Evolutionary conservation across 2,329 filamentous ascomycete genomes (phyloP), one percentile per base, ranked within the genome.

Genomic region (Neoascochyta sp.): DNA sequence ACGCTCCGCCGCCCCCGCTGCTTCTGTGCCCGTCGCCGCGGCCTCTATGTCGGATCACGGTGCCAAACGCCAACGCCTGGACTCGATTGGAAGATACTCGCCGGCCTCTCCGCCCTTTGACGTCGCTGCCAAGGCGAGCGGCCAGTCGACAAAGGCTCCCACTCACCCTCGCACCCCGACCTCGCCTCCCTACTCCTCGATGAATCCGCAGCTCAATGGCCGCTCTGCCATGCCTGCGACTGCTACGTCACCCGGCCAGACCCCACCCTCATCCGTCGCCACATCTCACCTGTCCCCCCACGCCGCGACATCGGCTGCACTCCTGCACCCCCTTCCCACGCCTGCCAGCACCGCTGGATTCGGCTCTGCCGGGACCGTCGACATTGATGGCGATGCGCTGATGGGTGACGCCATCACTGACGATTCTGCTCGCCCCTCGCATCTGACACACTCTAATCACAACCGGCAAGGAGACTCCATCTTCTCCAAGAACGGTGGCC

Each of bases 151-250:
- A 59, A 67, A 67, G 55, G 42, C 50, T 43, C 50, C 55, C 51
- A 59, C 63, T 40, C 60, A 64, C 29, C 67, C 67, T 26, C 66
- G 69, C 46, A 71, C 68, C 7, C 69, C 68, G 31, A 69, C 67
- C 20, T 69, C 67, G 14, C 67, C 66, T 32, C 66, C 68, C 31
- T 65, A 65, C 35, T 64, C 64, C 62, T 67, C 66, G 56, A 66
- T 67, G 47, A 63, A 56, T 64, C 62, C 65, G 54, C 62, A 63
- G 34, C 43, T 58, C 43, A 54, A 62, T 61, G 59, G 58, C 52
- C 44, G 49, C 30, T 40, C 47, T 49, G 44, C 54, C 45, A 42
- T 43, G 39, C 50, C 43, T 38, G 40, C 50, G 33, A 47, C 49
- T 16, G 41, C 47, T 13, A 44, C 50, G 35, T 41, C 43, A 29